These are phyloP conservation scores for Knoxia roxburghii DNA, from an alignment of 257 asterid genomes.

Conservation along the genomic window DNA sequence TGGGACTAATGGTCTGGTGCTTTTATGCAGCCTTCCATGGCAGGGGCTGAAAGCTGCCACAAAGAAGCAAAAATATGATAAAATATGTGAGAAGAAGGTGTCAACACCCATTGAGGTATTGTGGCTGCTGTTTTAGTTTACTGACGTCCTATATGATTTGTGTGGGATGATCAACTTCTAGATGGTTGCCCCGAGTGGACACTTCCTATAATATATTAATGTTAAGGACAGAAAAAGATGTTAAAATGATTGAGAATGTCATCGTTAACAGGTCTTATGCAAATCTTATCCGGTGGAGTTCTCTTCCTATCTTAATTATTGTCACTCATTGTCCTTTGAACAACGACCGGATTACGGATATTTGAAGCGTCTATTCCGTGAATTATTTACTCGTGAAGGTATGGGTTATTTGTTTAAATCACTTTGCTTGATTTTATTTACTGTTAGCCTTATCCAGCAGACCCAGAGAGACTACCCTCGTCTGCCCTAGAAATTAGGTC, in stretches of 20 bases:
- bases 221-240: not conserved
- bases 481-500: too few species aligned
- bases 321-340: constrained; percentile 37
- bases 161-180: not conserved
- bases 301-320: constrained; percentile 40
- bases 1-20: not conserved
- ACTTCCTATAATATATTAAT: not conserved
- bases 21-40: constrained; percentile 37
- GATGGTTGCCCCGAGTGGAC: not conserved
- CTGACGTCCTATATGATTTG: not conserved
- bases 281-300: constrained; percentile 38
- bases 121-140: not conserved
- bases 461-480: too few species aligned
- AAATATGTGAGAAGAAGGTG: constrained; percentile 37
- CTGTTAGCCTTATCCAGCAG: not conserved
- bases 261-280: constrained; percentile 29
- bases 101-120: constrained; percentile 42
- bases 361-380: constrained; percentile 37
- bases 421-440: not conserved
- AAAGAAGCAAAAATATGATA: constrained; percentile 40
- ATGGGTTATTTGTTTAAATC: not conserved
- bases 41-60: constrained; percentile 43
- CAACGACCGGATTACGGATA: constrained; percentile 40
- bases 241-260: not conserved
- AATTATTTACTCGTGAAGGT: constrained; percentile 33